These are phyloP conservation scores for Hypoxylon sp. DNA, from an alignment of 2,329 filamentous ascomycete species.

Conservation along the genomic window DNA sequence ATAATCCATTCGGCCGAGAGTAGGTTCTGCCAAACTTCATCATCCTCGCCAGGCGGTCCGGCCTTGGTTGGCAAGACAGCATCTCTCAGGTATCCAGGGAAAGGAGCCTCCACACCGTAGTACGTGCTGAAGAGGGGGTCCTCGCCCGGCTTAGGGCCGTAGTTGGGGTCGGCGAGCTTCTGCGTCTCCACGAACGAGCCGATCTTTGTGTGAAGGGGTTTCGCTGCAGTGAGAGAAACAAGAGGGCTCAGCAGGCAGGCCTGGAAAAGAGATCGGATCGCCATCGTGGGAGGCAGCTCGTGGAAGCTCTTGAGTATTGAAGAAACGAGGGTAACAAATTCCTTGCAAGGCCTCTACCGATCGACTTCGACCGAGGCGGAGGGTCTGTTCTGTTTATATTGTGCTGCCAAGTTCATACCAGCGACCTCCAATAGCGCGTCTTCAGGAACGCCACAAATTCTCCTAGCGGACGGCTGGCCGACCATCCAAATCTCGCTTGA, in stretches of 20 bases:
- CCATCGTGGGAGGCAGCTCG: slow-evolving; percentile 28
- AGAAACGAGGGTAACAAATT: slow-evolving; percentile 18
- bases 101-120: slow-evolving; percentile 51
- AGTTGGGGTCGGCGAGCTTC: slow-evolving; percentile 46
- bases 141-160: slow-evolving; percentile 53
- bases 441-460: slow-evolving; percentile 28
- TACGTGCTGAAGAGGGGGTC: slow-evolving; percentile 52
- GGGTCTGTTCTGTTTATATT: slow-evolving; percentile 36
- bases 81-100: slow-evolving; percentile 54
- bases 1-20: slow-evolving; percentile 60
- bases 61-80: slow-evolving; percentile 48
- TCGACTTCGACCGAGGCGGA: slow-evolving; percentile 9
- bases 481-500: slow-evolving; percentile 39
- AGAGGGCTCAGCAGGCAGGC: slow-evolving; percentile 36
- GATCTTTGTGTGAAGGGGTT: slow-evolving; percentile 27
- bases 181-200: slow-evolving; percentile 36
- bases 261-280: slow-evolving; percentile 40
- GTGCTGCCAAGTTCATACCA: slow-evolving; percentile 14
- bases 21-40: slow-evolving; percentile 60
- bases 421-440: slow-evolving; percentile 34
- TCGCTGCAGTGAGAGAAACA: slow-evolving; percentile 27
- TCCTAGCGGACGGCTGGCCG: slow-evolving; percentile 16
- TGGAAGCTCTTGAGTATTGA: slow-evolving; percentile 12
- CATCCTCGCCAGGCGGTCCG: slow-evolving; percentile 54
- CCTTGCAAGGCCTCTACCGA: background rate